Evolutionary conservation across 768 basidiomycete genomes (phyloP), one percentile per base, ranked within the genome.

Genomic region (Inosperma sp.): DNA sequence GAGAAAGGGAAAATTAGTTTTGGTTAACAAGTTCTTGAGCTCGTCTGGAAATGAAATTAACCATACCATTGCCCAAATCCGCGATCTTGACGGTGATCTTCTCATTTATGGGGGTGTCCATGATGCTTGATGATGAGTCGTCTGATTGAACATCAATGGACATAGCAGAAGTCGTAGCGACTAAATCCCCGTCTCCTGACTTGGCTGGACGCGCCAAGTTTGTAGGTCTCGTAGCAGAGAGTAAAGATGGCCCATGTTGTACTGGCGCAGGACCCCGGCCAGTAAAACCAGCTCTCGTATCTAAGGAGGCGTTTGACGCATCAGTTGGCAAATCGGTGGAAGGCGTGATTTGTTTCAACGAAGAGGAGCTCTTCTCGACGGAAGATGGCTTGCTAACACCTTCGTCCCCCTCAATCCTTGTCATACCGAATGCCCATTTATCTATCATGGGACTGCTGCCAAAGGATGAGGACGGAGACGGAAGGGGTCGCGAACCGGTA

Each of bases 51-150:
- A 31, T 27, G 41, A 17, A 48, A 6, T 10, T 9, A 35, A 36
- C 69, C 83, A 52, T 63, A 82, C 92, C 92, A 67, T 98, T 98
- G 7, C 96, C 96, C 47, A 99, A 70, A 78, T 99, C 96, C 25
- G 95, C 96, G 63, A 99, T 98, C 78, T 98, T 97, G 46, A 99
- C 96, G 5, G 93, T 97, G 55, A 98, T 96, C 65, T 82, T 81
- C 48, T 69, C 68, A 17, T 47, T 43, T 17, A 56, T 31, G 10
- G 49, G 61, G 14, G 43, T 62, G 10, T 68, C 70, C 7, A 56
- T 34, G 36, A 51, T 39, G 44, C 51, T 59, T 22, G 56, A 54
- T 42, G 39, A 59, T 27, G 55, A 56, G 56, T 52, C 77, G 69
- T 61, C 63, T 29, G 62, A 70, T 35, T 61, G 63, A 1, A 49